Conservation (phyloP, 176 grass and related monocot species). For the Zea mays region Zm-B73-REFERENCE-NAM-5.0 NC_050104.1:117224001-117224500, state of each 20-base stretch:
- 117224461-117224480: neutral
- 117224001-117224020: constrained; percentile 94
- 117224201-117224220: constrained; percentile 92
- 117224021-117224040: constrained; percentile 93
- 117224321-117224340: constrained; percentile 12
- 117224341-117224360: constrained; percentile 19
- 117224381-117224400: neutral
- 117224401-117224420: neutral
- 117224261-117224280: constrained; percentile 98
- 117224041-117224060: constrained; percentile 99
- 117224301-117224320: constrained; percentile 85
- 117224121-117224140: constrained; percentile 52
- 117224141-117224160: constrained; percentile 38
- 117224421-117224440: neutral
- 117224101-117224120: constrained; percentile 83
- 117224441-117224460: neutral
- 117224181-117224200: constrained; percentile 59
- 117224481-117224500: neutral
- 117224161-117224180: constrained; percentile 44
- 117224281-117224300: constrained; percentile 97
- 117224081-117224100: constrained; percentile 95
- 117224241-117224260: constrained; percentile 96
- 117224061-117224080: constrained; percentile 97
- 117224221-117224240: constrained; percentile 93
- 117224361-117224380: neutral